A percentile compares a stretch with the other conserved stretches of the same genome.
These are phyloP conservation scores for Vitis rotundifolia DNA, from an alignment of 164 flowering plant species.

Conservation along the genomic window DNA sequence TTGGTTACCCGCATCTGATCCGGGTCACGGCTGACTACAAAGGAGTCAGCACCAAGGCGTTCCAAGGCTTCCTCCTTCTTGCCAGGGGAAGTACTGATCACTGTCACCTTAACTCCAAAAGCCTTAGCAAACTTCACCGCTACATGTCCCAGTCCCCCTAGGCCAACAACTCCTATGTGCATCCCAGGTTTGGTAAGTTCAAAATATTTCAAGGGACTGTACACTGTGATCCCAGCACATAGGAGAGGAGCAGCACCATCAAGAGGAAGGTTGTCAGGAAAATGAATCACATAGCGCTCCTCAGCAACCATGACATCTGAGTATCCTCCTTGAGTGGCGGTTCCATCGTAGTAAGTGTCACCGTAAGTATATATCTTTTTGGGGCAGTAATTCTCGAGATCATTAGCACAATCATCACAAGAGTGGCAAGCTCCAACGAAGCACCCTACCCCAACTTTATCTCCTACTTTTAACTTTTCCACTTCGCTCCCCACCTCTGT, in stretches of 20 bases:
- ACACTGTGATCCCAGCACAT: not conserved
- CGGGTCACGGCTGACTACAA: slow-evolving; percentile 6
- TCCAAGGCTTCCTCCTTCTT: slow-evolving; percentile 10
- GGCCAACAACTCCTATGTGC: slow-evolving; percentile 3
- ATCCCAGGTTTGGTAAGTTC: slow-evolving; percentile 1
- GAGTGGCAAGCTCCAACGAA: slow-evolving; percentile 28
- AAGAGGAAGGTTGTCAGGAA: slow-evolving; percentile 9
- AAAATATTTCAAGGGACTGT: slow-evolving; percentile 5
- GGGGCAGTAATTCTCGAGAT: slow-evolving; percentile 34
- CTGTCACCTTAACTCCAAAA: slow-evolving; percentile 12
- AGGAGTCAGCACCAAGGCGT: slow-evolving; percentile 10
- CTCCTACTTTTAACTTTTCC: slow-evolving; percentile 25
- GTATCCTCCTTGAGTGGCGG: slow-evolving; percentile 24
- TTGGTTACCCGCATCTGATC: slow-evolving; percentile 5
- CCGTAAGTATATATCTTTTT: slow-evolving; percentile 16
- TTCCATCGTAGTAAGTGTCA: slow-evolving; percentile 15
- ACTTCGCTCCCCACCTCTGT: slow-evolving; percentile 30
- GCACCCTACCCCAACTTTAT: slow-evolving; percentile 37
- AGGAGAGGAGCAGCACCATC: not conserved
- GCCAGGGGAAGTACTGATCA: slow-evolving; percentile 2
- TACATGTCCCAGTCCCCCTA: not conserved
- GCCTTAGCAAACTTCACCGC: slow-evolving; percentile 3
- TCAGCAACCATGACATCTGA: slow-evolving; percentile 14
- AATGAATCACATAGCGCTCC: slow-evolving; percentile 3
- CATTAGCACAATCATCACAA: slow-evolving; percentile 20